A percentile compares a stretch with the other conserved stretches of the same genome.
phyloP scores from a whole-genome alignment of 2,329 filamentous ascomycete genomes.

The Penicillium sp. region DNA sequence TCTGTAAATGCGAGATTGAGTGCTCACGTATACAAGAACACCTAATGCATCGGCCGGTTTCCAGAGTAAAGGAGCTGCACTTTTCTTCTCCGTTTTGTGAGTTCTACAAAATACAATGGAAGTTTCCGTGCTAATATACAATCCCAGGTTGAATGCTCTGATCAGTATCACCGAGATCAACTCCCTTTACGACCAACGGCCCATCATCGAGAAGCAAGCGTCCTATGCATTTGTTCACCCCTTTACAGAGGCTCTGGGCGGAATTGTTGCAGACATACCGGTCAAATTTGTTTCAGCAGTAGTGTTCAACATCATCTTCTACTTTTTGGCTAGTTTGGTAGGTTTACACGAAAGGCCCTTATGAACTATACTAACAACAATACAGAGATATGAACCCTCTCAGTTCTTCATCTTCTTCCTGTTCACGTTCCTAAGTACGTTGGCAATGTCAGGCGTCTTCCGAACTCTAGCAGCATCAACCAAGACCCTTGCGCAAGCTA shows the following conservation, averaged over 20 bases:
- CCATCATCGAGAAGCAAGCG: slow-evolving; percentile 87
- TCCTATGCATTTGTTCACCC: slow-evolving; percentile 90
- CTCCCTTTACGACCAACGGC: slow-evolving; percentile 82
- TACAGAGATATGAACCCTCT: slow-evolving; percentile 35
- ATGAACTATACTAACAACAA: slow-evolving; percentile 11
- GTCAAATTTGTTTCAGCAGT: slow-evolving; percentile 74
- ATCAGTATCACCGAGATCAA: slow-evolving; percentile 72
- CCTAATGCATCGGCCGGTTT: slow-evolving; percentile 66
- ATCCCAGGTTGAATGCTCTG: slow-evolving; percentile 51
- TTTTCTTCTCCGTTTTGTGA: slow-evolving; percentile 86
- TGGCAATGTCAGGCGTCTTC: slow-evolving; percentile 60
- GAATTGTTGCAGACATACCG: slow-evolving; percentile 82
- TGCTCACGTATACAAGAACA: slow-evolving; percentile 63
- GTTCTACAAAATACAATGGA: slow-evolving; percentile 47
- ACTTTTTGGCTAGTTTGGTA: slow-evolving; percentile 78
- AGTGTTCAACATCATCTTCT: slow-evolving; percentile 75
- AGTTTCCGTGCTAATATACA: background rate
- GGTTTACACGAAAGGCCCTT: background rate
- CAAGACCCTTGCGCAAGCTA: slow-evolving; percentile 61
- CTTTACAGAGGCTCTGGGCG: slow-evolving; percentile 78
- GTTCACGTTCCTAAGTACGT: slow-evolving; percentile 59
- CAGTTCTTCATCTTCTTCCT: slow-evolving; percentile 64
- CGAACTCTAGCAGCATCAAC: slow-evolving; percentile 60
- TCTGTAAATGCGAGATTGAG: background rate
- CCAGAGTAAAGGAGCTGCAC: slow-evolving; percentile 71